Percentiles rank a stretch among this genome's conserved stretches.
Conservation (phyloP, 2,329 filamentous ascomycete genomes). For the Malbranchea cinnamomea region DNA sequence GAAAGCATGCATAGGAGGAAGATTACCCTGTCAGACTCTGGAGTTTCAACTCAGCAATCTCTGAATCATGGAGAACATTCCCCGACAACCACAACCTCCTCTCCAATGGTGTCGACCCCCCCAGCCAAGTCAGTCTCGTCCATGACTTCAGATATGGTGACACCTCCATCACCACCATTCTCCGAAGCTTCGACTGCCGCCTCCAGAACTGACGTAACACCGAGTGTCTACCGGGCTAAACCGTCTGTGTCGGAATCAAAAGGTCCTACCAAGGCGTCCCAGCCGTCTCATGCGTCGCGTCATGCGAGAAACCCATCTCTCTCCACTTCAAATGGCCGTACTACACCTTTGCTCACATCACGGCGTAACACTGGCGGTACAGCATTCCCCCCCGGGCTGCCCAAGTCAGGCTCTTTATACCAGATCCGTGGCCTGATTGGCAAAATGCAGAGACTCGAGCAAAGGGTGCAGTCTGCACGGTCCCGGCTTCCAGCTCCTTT, state of each 20-base stretch:
- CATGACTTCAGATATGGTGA: conserved; percentile 51
- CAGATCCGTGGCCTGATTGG: conserved; percentile 89
- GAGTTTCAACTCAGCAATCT: conserved; percentile 42
- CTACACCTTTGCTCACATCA: conserved; percentile 30
- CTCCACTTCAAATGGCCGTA: conserved; percentile 32
- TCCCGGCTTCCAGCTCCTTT: conserved; percentile 79
- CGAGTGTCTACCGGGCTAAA: conserved; percentile 31
- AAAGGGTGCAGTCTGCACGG: conserved; percentile 76
- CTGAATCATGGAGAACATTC: conserved; percentile 45
- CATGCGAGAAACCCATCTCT: conserved; percentile 47
- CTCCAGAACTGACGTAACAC: conserved; percentile 39
- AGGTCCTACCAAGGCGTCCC: conserved; percentile 39
- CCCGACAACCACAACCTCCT: conserved; percentile 68
- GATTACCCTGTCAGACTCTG: conserved; percentile 25
- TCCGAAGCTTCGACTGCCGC: conserved; percentile 63
- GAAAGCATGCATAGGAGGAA: conserved; percentile 32
- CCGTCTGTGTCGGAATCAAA: conserved; percentile 34
- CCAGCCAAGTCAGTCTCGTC: conserved; percentile 54
- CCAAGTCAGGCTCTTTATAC: conserved; percentile 52
- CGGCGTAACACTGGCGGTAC: conserved; percentile 18
- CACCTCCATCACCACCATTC: conserved; percentile 85
- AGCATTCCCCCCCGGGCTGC: conserved; percentile 11
- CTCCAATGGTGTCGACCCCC: conserved; percentile 77
- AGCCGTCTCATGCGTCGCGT: conserved; percentile 28
- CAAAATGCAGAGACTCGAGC: conserved; percentile 93